These are phyloP conservation scores for Chlorella vulgaris DNA, from an alignment of 139 green algal genomes.

Conservation along the genomic window DNA sequence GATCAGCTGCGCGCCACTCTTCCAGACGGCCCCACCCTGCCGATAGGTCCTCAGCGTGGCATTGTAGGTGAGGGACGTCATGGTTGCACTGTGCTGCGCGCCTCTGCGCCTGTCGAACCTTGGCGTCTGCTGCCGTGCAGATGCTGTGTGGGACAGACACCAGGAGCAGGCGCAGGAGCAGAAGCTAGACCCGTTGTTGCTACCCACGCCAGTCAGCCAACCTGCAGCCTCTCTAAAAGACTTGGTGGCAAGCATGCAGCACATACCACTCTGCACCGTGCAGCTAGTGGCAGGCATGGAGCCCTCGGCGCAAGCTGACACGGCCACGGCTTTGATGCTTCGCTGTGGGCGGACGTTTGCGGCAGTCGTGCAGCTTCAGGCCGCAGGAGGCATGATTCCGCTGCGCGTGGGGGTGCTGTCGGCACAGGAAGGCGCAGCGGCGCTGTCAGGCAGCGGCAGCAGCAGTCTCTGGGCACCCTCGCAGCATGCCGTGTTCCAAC, in stretches of 20 bases:
- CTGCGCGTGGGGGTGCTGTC: conserved; percentile 47
- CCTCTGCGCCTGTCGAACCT: no score
- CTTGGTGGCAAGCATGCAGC: background rate
- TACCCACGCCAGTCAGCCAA: background rate
- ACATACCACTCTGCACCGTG: conserved; percentile 14
- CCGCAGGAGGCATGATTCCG: conserved; percentile 34
- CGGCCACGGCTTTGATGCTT: conserved; percentile 6
- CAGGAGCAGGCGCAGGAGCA: background rate
- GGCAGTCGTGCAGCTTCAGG: conserved; percentile 8
- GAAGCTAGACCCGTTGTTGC: background rate
- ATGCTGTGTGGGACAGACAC: conserved; percentile 7
- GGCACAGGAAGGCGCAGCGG: conserved; percentile 8
- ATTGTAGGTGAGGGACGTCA: background rate
- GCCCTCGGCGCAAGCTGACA: background rate
- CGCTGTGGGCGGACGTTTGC: background rate
- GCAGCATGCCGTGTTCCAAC: conserved; percentile 56
- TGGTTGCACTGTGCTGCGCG: background rate
- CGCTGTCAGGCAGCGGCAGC: background rate
- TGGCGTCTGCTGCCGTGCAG: no score
- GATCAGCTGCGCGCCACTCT: background rate
- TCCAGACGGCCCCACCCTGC: background rate
- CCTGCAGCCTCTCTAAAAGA: background rate
- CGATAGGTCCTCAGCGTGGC: background rate
- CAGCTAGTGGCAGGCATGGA: background rate
- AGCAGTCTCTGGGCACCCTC: background rate